Percentiles rank a stretch among this genome's conserved stretches.
phyloP scores from a whole-genome alignment of 2,329 filamentous ascomycete species.

The Zymoseptoria ardabiliae region DNA sequence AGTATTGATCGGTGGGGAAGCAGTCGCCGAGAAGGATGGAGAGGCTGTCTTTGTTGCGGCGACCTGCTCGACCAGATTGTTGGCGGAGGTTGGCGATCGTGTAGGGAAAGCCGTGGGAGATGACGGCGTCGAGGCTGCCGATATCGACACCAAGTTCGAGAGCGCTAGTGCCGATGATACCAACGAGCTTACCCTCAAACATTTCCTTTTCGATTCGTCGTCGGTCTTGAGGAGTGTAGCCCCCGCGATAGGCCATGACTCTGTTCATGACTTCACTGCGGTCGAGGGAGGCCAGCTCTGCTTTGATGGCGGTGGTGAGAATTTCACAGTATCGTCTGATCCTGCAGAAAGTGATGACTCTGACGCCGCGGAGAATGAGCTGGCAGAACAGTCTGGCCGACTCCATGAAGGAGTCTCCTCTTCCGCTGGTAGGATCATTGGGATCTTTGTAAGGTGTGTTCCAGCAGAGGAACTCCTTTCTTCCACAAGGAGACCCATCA shows the following conservation, averaged over 20 bases:
- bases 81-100: constrained; percentile 91
- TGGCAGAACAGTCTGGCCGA: constrained; percentile 88
- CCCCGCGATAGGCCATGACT: constrained; percentile 93
- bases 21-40: constrained; percentile 83
- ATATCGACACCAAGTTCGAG: constrained; percentile 94
- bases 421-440: constrained; percentile 74
- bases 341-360: constrained; percentile 87
- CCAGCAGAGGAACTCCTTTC: constrained; percentile 96
- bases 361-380: constrained; percentile 76
- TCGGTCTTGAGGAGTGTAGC: constrained; percentile 86
- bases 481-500: constrained; percentile 84
- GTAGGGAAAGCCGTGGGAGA: constrained; percentile 91
- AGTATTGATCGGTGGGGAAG: constrained; percentile 88
- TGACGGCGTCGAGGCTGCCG: constrained; percentile 83
- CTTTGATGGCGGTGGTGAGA: constrained; percentile 70
- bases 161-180: constrained; percentile 88
- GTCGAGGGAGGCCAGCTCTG: constrained; percentile 66
- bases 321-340: constrained; percentile 84
- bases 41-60: constrained; percentile 86
- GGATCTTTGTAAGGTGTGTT: constrained; percentile 94
- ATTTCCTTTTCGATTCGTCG: constrained; percentile 87
- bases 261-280: constrained; percentile 66
- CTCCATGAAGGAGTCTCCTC: constrained; percentile 74
- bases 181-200: constrained; percentile 90
- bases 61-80: constrained; percentile 85